Evolutionary conservation across 306 rosid genomes (phyloP).

Genomic region (Gynostemma pentaphyllum): DNA sequence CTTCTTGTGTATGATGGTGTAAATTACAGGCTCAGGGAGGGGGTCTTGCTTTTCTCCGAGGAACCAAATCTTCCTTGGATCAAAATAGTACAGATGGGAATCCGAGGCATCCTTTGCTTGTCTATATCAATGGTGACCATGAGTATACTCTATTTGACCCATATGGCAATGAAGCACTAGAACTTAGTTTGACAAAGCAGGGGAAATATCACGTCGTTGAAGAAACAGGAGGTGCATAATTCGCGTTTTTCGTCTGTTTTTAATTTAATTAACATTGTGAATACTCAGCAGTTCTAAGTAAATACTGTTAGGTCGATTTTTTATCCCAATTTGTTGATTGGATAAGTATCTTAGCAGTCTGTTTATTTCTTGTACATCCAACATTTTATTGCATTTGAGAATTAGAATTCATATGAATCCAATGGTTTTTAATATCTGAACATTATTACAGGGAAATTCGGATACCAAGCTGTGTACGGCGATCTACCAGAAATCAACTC

Average conservation of each 20-base stretch:
- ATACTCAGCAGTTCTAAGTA: too few species aligned
- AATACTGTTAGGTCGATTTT: background rate
- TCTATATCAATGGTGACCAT: constrained; percentile 62
- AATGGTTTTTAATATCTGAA: background rate
- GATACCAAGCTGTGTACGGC: constrained; percentile 67
- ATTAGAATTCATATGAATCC: background rate
- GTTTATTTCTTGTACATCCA: background rate
- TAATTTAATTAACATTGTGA: background rate
- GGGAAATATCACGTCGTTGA: constrained; percentile 27
- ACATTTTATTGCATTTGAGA: background rate
- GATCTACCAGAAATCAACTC: constrained; percentile 49
- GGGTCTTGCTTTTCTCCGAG: constrained; percentile 53
- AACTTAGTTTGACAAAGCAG: constrained; percentile 23
- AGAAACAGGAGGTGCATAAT: constrained; percentile 57
- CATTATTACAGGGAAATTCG: constrained; percentile 40
- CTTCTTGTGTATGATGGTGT: background rate
- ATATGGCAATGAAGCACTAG: constrained; percentile 30
- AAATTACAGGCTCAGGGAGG: constrained; percentile 73
- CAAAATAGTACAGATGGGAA: constrained; percentile 25
- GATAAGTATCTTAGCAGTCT: background rate
- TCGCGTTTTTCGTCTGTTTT: background rate
- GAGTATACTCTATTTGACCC: constrained; percentile 70
- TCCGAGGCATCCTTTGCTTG: constrained; percentile 31
- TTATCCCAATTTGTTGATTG: background rate
- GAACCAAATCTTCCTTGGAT: constrained; percentile 21